Conservation (phyloP, 169 alveolate species). For the Cystoisospora suis region DNA sequence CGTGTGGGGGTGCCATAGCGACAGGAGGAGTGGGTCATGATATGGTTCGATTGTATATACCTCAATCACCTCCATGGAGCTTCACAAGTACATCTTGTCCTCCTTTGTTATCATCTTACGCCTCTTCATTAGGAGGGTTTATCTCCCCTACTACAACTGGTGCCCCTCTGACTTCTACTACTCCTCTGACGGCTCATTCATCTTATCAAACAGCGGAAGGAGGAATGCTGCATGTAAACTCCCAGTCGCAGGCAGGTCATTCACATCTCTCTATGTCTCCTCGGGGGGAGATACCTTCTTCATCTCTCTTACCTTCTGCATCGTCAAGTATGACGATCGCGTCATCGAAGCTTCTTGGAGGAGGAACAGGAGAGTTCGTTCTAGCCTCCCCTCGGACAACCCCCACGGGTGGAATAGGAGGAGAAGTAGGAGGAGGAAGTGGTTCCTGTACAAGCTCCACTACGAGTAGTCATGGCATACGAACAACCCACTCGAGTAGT, state of each 20-base stretch:
- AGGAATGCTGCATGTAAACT: background rate
- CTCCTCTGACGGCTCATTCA: background rate
- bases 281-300: no score
- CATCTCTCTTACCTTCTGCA: no score
- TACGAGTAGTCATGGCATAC: background rate
- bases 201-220: background rate
- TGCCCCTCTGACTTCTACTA: background rate
- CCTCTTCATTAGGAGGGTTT: background rate
- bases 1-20: background rate
- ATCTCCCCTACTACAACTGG: background rate
- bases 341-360: background rate
- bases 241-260: no score
- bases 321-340: background rate
- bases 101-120: background rate
- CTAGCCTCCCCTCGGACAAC: no score
- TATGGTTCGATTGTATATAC: background rate
- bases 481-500: background rate
- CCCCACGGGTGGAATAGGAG: background rate
- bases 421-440: background rate
- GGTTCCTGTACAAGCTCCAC: background rate
- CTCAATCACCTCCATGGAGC: background rate
- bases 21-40: background rate
- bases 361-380: no score
- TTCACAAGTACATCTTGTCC: slow-evolving; percentile 4
- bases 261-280: no score